These are phyloP conservation scores for Aquilaria sinensis DNA, from an alignment of 345 rosid species.

Conservation along the genomic window DNA sequence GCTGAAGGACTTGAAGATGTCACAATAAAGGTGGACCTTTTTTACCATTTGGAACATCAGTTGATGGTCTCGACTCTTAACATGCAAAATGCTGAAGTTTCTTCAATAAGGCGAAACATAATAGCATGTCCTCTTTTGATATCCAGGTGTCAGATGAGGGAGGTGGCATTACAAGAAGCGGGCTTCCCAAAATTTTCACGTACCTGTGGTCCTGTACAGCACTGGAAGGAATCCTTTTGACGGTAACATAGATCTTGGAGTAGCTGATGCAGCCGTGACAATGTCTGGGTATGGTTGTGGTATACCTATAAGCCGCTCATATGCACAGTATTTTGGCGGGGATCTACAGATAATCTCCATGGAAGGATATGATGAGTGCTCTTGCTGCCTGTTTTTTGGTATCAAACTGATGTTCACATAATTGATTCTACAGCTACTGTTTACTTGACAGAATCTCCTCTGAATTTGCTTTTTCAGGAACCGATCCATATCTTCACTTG, in stretches of 20 bases:
- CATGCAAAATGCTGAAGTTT: neutral
- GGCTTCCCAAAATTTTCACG: conserved; percentile 93
- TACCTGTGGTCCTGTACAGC: conserved; percentile 94
- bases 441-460: too few relatives aligned
- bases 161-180: conserved; percentile 95
- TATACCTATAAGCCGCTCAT: conserved; percentile 87
- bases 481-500: conserved; percentile 61
- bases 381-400: neutral
- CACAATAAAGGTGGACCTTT: conserved; percentile 62
- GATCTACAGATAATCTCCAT: conserved; percentile 90
- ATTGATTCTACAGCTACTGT: too few relatives aligned
- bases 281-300: conserved; percentile 99
- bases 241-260: conserved; percentile 55
- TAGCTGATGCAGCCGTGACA: conserved; percentile 45
- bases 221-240: conserved; percentile 87
- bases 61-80: too few relatives aligned
- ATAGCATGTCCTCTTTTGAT: conserved; percentile 11
- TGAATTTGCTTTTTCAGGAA: conserved; percentile 3
- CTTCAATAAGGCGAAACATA: neutral
- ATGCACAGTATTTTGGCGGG: conserved; percentile 95
- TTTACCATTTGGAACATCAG: neutral
- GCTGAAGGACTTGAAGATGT: conserved; percentile 98
- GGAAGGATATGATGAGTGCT: conserved; percentile 97
- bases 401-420: neutral
- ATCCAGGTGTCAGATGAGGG: conserved; percentile 90